Conservation (phyloP, 495 filamentous ascomycete genomes). For the Neurospora cerealis region DNA sequence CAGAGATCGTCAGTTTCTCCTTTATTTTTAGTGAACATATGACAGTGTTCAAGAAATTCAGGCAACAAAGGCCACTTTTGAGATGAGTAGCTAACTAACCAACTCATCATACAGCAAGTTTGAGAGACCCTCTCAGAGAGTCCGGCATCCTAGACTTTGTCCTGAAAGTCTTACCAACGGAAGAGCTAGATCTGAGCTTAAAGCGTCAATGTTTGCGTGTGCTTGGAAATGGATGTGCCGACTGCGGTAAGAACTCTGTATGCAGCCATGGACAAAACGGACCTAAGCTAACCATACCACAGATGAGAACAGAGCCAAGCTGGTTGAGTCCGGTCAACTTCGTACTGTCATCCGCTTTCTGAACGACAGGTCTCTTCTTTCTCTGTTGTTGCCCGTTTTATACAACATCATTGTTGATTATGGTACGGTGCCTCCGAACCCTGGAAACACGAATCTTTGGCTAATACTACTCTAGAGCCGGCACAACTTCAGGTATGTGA, state of each 20-base stretch:
- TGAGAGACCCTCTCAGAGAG: conserved; percentile 43
- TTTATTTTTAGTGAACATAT: background rate
- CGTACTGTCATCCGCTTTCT: conserved; percentile 45
- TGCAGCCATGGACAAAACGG: background rate
- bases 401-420: conserved; percentile 69
- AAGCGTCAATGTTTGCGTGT: conserved; percentile 52
- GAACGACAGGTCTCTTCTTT: conserved; percentile 36
- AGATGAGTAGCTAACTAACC: background rate
- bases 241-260: conserved; percentile 47
- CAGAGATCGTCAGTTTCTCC: conserved; percentile 48
- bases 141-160: conserved; percentile 61
- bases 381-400: conserved; percentile 56
- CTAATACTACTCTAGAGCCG: conserved; percentile 27
- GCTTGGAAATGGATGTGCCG: conserved; percentile 74
- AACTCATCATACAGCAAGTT: background rate
- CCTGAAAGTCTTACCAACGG: conserved; percentile 40
- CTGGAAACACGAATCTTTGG: background rate
- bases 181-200: conserved; percentile 22
- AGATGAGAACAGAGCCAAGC: conserved; percentile 66
- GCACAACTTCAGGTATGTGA: conserved; percentile 43
- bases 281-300: conserved; percentile 5
- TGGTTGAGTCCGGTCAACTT: conserved; percentile 50
- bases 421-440: conserved; percentile 34
- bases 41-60: background rate
- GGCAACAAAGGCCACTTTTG: background rate